These are phyloP conservation scores for Parathielavia appendiculata DNA, from an alignment of 495 filamentous ascomycete species.

Conservation along the genomic window DNA sequence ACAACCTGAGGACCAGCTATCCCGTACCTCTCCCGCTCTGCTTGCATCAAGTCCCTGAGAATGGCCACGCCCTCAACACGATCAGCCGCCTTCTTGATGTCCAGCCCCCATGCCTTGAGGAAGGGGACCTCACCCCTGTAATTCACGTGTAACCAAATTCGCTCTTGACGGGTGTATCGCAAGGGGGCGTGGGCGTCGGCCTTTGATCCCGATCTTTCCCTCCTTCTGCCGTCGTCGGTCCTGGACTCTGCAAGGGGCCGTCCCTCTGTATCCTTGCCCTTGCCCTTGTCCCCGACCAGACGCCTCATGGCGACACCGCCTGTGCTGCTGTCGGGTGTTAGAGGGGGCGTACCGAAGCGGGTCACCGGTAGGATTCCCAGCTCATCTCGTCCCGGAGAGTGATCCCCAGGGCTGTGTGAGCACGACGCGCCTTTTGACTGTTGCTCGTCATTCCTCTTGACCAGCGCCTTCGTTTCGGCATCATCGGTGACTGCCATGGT, in stretches of 20 bases:
- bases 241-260: background rate
- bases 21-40: slow-evolving; percentile 17
- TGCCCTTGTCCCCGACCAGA: background rate
- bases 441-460: background rate
- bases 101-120: slow-evolving; percentile 39
- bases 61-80: slow-evolving; percentile 34
- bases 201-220: background rate
- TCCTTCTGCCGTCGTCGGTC: background rate
- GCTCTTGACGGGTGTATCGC: slow-evolving; percentile 26
- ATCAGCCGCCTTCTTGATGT: slow-evolving; percentile 30
- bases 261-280: background rate
- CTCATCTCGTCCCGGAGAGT: background rate
- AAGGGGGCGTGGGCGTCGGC: background rate
- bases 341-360: slow-evolving; percentile 13
- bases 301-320: slow-evolving; percentile 3
- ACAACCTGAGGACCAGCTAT: background rate
- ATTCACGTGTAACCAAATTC: slow-evolving; percentile 40
- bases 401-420: background rate
- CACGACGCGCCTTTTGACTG: too few relatives aligned
- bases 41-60: slow-evolving; percentile 37
- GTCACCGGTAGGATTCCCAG: background rate
- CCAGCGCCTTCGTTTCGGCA: background rate
- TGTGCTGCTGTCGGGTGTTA: slow-evolving; percentile 20
- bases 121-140: slow-evolving; percentile 41
- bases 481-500: background rate